Evolutionary conservation across 805 yeast genomes (phyloP).

Genomic region (Starmera amethionina): DNA sequence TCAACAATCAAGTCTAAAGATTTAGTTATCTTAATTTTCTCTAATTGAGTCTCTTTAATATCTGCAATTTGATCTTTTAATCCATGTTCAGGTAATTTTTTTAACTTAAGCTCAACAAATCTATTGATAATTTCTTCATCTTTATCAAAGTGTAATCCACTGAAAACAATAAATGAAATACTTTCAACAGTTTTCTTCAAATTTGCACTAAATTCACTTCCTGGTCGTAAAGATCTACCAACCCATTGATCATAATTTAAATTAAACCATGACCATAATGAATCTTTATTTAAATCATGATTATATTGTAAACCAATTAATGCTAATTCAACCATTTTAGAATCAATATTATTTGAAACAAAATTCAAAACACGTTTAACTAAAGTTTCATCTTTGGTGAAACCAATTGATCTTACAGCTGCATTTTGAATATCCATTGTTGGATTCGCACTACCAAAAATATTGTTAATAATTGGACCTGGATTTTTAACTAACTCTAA

Average conservation of each 20-base stretch:
- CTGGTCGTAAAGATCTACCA: slow-evolving; percentile 33
- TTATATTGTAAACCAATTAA: slow-evolving; percentile 43
- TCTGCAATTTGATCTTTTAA: slow-evolving; percentile 16
- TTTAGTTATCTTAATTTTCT: slow-evolving; percentile 7
- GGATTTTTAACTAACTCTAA: slow-evolving; percentile 43
- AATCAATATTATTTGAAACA: slow-evolving; percentile 46
- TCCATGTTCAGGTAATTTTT: slow-evolving; percentile 29
- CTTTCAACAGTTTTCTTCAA: slow-evolving; percentile 34
- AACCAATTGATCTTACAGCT: slow-evolving; percentile 48
- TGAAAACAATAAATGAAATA: slow-evolving; percentile 23
- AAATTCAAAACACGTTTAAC: slow-evolving; percentile 46
- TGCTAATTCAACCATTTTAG: slow-evolving; percentile 43
- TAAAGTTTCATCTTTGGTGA: slow-evolving; percentile 32
- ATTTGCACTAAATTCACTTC: slow-evolving; percentile 35
- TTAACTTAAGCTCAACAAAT: slow-evolving; percentile 24
- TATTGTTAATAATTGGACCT: slow-evolving; percentile 29
- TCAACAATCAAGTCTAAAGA: slow-evolving; percentile 5
- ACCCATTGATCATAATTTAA: slow-evolving; percentile 44
- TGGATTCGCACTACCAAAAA: slow-evolving; percentile 12
- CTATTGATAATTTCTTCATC: slow-evolving; percentile 16
- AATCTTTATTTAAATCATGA: slow-evolving; percentile 22
- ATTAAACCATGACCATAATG: slow-evolving; percentile 49
- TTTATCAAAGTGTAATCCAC: slow-evolving; percentile 24
- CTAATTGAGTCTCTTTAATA: slow-evolving; percentile 6
- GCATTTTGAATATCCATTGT: slow-evolving; percentile 38